Percentiles rank a stretch among this genome's conserved stretches.
Evolutionary conservation across 1,284 basidiomycete species (phyloP).

Genomic region (Coriolopsis trogii): DNA sequence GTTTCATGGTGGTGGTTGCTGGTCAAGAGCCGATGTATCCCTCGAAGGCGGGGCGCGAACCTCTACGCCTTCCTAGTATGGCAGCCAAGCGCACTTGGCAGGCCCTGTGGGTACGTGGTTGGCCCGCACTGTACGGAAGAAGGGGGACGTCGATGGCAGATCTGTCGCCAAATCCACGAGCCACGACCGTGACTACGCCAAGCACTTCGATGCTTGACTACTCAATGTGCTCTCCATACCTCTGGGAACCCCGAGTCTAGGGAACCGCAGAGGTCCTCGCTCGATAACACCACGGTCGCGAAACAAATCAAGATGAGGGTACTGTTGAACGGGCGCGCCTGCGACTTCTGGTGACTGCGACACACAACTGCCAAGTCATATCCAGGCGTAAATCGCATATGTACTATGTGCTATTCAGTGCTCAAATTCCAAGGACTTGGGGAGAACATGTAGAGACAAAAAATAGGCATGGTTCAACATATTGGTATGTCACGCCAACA

Average conservation of each 20-base stretch:
- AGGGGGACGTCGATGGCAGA: neutral
- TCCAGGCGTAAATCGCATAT: too few relatives aligned
- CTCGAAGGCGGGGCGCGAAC: constrained; percentile 1
- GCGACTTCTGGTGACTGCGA: too few relatives aligned
- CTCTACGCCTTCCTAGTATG: constrained; percentile 8
- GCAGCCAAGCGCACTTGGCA: constrained; percentile 22
- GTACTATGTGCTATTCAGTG: too few relatives aligned
- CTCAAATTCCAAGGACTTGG: too few relatives aligned
- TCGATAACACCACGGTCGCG: too few relatives aligned
- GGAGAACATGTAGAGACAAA: too few relatives aligned
- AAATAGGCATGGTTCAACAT: too few relatives aligned
- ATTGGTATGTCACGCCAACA: too few relatives aligned
- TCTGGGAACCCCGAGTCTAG: neutral
- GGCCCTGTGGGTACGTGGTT: constrained; percentile 8
- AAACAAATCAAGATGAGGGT: too few relatives aligned
- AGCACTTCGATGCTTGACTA: constrained; percentile 14
- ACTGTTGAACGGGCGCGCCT: too few relatives aligned
- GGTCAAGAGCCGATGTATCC: neutral
- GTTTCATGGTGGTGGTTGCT: constrained; percentile 1
- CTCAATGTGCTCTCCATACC: neutral
- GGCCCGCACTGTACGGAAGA: constrained; percentile 2
- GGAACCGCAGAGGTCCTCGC: too few relatives aligned
- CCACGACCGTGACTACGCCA: constrained; percentile 14
- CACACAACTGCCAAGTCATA: too few relatives aligned
- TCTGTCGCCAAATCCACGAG: constrained; percentile 7